These are phyloP conservation scores for Fusarium sp. DNA, from an alignment of 2,329 filamentous ascomycete genomes.

Conservation along the genomic window DNA sequence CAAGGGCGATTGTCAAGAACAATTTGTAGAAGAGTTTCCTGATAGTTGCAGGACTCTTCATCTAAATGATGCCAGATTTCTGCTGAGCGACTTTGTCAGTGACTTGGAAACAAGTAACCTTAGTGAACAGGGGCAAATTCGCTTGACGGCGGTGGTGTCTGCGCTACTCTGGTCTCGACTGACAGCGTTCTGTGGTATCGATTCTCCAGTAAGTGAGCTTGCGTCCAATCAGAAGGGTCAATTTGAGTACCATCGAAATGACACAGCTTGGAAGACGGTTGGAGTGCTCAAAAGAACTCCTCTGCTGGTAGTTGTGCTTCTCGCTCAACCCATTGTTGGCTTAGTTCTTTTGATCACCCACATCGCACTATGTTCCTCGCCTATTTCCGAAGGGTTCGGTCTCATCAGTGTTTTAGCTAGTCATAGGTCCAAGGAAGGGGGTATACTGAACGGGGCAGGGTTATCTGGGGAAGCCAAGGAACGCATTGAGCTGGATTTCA, in stretches of 20 bases:
- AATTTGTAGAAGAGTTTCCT: rapidly evolving
- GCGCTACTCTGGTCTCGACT: background rate
- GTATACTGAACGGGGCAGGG: background rate
- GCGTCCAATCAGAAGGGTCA: background rate
- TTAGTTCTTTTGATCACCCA: background rate
- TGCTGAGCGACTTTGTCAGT: background rate
- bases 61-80: background rate
- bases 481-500: background rate
- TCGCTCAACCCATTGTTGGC: background rate
- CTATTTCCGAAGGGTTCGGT: background rate
- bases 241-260: background rate
- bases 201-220: background rate
- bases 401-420: background rate
- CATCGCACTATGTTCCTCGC: background rate
- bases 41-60: background rate
- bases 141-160: background rate
- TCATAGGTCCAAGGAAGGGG: rapidly evolving
- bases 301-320: background rate
- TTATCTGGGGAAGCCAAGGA: background rate
- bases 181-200: background rate
- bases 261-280: background rate
- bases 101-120: background rate
- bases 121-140: background rate
- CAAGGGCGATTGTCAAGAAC: background rate
- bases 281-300: background rate